Evolutionary conservation across 2,329 filamentous ascomycete species (phyloP).

Genomic region (Claviceps monticola): DNA sequence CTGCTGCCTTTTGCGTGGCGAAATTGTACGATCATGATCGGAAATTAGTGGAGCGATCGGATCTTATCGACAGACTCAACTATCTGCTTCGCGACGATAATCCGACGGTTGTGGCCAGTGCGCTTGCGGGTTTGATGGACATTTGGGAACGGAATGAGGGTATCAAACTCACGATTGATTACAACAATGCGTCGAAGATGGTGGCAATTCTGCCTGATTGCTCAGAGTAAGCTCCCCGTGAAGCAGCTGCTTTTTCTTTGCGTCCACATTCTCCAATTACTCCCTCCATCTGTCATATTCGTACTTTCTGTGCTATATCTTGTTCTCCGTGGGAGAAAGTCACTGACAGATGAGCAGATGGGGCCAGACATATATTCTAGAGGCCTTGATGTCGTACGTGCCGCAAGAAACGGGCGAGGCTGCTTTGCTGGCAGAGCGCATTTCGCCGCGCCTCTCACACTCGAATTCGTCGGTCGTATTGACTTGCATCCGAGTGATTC

Average conservation of each 20-base stretch:
- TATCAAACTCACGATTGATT: slow-evolving; percentile 97
- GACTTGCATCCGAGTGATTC: slow-evolving; percentile 88
- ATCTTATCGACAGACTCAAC: slow-evolving; percentile 86
- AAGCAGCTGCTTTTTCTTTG: not conserved
- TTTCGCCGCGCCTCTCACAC: slow-evolving; percentile 89
- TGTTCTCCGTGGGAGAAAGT: no score
- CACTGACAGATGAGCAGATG: slow-evolving; percentile 44
- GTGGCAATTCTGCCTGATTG: slow-evolving; percentile 92
- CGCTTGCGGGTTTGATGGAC: slow-evolving; percentile 81
- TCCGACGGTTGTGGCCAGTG: slow-evolving; percentile 90
- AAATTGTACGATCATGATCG: slow-evolving; percentile 97
- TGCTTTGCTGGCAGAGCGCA: slow-evolving; percentile 77
- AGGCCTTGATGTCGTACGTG: slow-evolving; percentile 95
- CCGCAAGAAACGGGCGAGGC: slow-evolving; percentile 85
- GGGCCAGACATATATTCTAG: slow-evolving; percentile 97
- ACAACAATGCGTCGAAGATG: slow-evolving; percentile 94
- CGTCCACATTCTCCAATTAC: not conserved
- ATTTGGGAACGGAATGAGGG: slow-evolving; percentile 97
- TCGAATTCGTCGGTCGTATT: slow-evolving; percentile 94
- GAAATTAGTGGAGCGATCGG: slow-evolving; percentile 75
- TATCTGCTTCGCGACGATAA: slow-evolving; percentile 87
- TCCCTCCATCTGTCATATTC: no score
- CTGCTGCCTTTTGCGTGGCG: slow-evolving; percentile 87
- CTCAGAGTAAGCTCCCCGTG: slow-evolving; percentile 58
- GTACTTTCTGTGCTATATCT: not conserved